These are phyloP conservation scores for Vachellia collinsii DNA, from an alignment of 306 rosid species.

Conservation along the genomic window DNA sequence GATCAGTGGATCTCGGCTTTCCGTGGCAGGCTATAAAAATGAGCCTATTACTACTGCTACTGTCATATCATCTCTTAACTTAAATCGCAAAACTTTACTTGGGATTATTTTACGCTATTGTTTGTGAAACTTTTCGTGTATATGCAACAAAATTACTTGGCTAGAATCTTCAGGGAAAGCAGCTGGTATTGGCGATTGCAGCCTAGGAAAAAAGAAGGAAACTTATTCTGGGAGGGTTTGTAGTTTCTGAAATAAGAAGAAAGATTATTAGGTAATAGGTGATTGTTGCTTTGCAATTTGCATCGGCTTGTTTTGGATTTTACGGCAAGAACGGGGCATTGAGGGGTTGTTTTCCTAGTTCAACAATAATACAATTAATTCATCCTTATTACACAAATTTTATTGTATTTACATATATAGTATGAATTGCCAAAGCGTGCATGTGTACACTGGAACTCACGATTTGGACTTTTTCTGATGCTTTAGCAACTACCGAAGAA, in stretches of 20 bases:
- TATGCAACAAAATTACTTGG: constrained; percentile 2
- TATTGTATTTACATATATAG: constrained; percentile 32
- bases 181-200: constrained; percentile 22
- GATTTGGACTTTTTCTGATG: constrained; percentile 5
- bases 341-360: neutral
- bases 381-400: constrained; percentile 16
- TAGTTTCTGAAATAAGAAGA: constrained; percentile 36
- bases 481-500: neutral
- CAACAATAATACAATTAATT: constrained; percentile 12
- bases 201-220: constrained; percentile 17
- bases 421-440: neutral
- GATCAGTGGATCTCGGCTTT: neutral
- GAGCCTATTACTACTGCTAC: neutral
- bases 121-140: neutral
- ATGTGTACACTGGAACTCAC: neutral
- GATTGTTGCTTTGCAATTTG: constrained; percentile 55
- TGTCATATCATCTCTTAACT: constrained; percentile 18
- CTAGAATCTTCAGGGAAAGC: neutral
- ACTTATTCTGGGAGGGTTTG: constrained; percentile 2
- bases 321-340: constrained; percentile 42
- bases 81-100: constrained; percentile 6
- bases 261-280: constrained; percentile 55
- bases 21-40: neutral
- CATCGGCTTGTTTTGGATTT: constrained; percentile 42
- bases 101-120: neutral